Evolutionary conservation across 352 stramenopile genomes (phyloP).

Genomic region (Halophytophthora batemanensis): DNA sequence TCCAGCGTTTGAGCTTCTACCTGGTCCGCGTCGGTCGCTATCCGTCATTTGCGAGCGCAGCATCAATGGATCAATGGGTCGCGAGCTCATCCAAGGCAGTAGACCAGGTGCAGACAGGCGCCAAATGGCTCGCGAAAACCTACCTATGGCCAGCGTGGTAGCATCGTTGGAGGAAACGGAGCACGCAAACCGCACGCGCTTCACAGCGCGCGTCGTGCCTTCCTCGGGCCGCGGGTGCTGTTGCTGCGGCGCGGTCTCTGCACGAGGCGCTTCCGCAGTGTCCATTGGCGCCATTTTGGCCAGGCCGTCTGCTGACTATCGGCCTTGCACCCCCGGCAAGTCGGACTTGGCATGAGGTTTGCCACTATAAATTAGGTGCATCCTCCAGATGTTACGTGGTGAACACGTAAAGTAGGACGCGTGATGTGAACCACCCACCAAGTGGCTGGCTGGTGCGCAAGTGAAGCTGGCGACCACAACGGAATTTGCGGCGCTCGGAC

Average conservation of each 20-base stretch:
- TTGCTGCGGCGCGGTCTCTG: slow-evolving; percentile 5
- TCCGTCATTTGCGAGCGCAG: background rate
- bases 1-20: slow-evolving; percentile 38
- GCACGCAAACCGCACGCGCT: slow-evolving; percentile 66
- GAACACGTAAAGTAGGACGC: slow-evolving; percentile 3
- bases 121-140: background rate
- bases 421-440: slow-evolving; percentile 19
- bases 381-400: slow-evolving; percentile 5
- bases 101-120: no score
- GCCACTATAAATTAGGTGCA: background rate
- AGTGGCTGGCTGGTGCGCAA: no score
- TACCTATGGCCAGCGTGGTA: slow-evolving; percentile 61
- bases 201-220: slow-evolving; percentile 19
- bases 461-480: no score
- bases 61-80: background rate
- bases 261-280: background rate
- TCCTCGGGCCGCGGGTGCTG: slow-evolving; percentile 4
- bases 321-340: background rate
- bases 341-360: background rate
- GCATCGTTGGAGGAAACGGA: slow-evolving; percentile 43
- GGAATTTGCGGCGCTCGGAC: slow-evolving; percentile 17
- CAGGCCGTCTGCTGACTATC: background rate
- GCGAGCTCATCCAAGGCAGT: background rate
- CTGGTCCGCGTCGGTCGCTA: slow-evolving; percentile 39
- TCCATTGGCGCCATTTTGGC: slow-evolving; percentile 35